A percentile compares a stretch with the other conserved stretches of the same genome.
Conservation (phyloP, 2,329 filamentous ascomycete genomes). For the Ophiostoma perfectum region DNA sequence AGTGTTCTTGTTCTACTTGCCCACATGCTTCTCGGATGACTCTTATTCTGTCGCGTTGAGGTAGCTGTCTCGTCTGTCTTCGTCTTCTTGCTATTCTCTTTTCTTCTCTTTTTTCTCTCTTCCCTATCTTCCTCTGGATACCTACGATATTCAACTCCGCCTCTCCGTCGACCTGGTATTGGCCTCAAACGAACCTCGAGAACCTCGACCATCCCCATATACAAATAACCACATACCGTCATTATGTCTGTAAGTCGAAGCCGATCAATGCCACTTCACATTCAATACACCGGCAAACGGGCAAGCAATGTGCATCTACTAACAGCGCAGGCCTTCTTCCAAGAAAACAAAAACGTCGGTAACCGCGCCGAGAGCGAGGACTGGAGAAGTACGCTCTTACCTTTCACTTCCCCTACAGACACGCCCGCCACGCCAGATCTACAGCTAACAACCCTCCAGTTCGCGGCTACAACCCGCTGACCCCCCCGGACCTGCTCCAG, state of each 20-base stretch:
- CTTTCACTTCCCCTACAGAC: not conserved
- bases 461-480: conserved; percentile 88
- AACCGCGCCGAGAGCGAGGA: conserved; percentile 70
- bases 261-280: not conserved
- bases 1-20: not conserved
- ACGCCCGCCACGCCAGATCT: not conserved
- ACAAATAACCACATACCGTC: not conserved
- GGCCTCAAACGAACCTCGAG: not conserved
- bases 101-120: not conserved
- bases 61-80: not conserved
- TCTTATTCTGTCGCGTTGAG: not conserved
- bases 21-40: not conserved
- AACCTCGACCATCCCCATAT: not conserved
- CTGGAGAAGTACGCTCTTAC: conserved; percentile 64
- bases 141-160: not conserved
- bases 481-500: conserved; percentile 88
- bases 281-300: not conserved
- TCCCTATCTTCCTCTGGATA: not conserved
- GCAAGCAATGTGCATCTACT: not conserved
- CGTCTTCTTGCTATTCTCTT: not conserved
- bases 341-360: conserved; percentile 73
- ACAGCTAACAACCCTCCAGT: conserved; percentile 42
- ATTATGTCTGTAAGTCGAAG: conserved; percentile 6
- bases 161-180: not conserved
- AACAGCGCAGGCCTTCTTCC: conserved; percentile 56